A percentile compares a stretch with the other conserved stretches of the same genome.
Evolutionary conservation across 371 early-diverging fungal genomes (phyloP).

Genomic region (Quaeritorhiza haematococci): DNA sequence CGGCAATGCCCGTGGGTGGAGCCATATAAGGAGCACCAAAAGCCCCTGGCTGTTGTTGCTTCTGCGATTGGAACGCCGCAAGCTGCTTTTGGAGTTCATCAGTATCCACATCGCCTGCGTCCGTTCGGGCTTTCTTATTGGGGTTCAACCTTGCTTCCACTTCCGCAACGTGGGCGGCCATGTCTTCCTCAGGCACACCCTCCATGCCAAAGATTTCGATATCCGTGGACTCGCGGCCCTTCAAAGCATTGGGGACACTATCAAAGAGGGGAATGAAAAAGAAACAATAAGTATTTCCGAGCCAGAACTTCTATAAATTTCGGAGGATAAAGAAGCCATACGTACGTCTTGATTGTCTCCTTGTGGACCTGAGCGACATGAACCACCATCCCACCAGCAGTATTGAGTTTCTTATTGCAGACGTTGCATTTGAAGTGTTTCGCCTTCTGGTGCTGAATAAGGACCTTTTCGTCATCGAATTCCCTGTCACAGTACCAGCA

Average conservation of each 20-base stretch:
- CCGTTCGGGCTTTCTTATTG: constrained; percentile 13
- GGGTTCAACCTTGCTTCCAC: constrained; percentile 21
- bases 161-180: constrained; percentile 58
- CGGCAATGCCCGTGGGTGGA: constrained; percentile 3
- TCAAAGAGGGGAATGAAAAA: neutral
- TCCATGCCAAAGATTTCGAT: constrained; percentile 94
- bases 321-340: constrained; percentile 5
- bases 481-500: constrained; percentile 96
- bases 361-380: constrained; percentile 93
- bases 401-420: constrained; percentile 82
- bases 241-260: constrained; percentile 83
- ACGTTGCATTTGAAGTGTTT: constrained; percentile 88
- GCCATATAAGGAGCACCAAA: neutral
- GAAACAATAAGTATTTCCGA: neutral
- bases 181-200: constrained; percentile 83
- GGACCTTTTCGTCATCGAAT: constrained; percentile 91
- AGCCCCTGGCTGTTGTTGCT: constrained; percentile 21
- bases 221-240: constrained; percentile 78
- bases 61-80: constrained; percentile 25
- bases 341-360: constrained; percentile 69
- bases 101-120: constrained; percentile 16
- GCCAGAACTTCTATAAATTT: neutral
- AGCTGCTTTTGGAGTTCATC: constrained; percentile 29
- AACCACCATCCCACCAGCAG: constrained; percentile 86
- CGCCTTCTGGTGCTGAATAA: constrained; percentile 87